Conservation (phyloP, 1,139 yeast genomes). For the Geotrichum bryndzae region DNA sequence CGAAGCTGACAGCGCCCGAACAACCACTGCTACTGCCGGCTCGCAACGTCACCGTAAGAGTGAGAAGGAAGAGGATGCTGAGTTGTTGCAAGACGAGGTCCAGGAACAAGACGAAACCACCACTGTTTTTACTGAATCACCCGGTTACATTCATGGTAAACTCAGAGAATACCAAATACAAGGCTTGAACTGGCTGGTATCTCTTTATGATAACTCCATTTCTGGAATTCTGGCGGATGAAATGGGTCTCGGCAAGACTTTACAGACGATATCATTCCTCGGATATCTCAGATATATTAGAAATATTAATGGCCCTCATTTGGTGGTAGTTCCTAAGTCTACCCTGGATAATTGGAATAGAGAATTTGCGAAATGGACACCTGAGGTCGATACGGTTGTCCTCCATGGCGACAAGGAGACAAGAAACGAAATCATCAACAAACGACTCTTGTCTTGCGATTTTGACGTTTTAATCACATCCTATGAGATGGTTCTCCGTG, state of each 20-base stretch:
- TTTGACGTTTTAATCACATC: conserved; percentile 89
- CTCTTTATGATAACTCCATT: conserved; percentile 70
- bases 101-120: conserved; percentile 44
- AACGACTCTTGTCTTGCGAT: conserved; percentile 58
- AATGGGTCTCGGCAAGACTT: conserved; percentile 95
- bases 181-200: conserved; percentile 90
- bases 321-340: conserved; percentile 90
- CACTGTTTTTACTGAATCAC: conserved; percentile 72
- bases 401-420: conserved; percentile 83
- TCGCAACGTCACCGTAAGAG: conserved; percentile 51
- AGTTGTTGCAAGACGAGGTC: conserved; percentile 70
- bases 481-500: conserved; percentile 87
- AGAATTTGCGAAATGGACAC: conserved; percentile 92
- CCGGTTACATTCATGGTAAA: conserved; percentile 49
- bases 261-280: conserved; percentile 42
- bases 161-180: conserved; percentile 85
- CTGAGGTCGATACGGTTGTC: conserved; percentile 82
- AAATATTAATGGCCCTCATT: conserved; percentile 81
- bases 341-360: conserved; percentile 94
- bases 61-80: conserved; percentile 90
- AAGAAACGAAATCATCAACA: conserved; percentile 55
- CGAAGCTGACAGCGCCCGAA: conserved; percentile 34
- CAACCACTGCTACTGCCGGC: conserved; percentile 15
- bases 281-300: conserved; percentile 79
- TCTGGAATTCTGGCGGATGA: conserved; percentile 96